Evolutionary conservation across 2,329 filamentous ascomycete genomes (phyloP), one percentile per base, ranked within the genome.

Genomic region (Cladosporium velox): DNA sequence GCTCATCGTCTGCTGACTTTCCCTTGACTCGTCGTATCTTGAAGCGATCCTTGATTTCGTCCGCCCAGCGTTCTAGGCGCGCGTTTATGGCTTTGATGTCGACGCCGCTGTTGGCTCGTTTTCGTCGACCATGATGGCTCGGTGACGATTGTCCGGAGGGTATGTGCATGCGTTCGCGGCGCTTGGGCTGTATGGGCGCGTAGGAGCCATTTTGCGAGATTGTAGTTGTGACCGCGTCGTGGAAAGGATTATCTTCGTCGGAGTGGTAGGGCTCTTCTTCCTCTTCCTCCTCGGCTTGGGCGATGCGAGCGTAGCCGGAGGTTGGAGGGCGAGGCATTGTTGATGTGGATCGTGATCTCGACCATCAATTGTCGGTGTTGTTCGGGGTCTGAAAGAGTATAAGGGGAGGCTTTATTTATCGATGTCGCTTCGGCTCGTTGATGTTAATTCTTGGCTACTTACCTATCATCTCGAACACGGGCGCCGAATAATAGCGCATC

Each of bases 71-170:
- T 80, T 99, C 95, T 30, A 99, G 83, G 28, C 95, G 87, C 67
- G 94, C 93, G 79, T 99, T 99, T 80, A 99, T 98, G 67, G 95
- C 95, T 78, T 98, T 98, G 76, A 99, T 91, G 75, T 99, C 95
- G 21, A 99, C 94, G 3, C 93, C 94, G 24, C 92, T 92, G 74
- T 93, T 95, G 76, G 91, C 91, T 70, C 88, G 84, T 67, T 83
- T 80, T 61, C 87, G 84, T 69, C 84, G 80, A 30, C 73, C 65
- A 21, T 74, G 64, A 52, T 74, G 72, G 59, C 71, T 58, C 28
- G 75, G 76, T 4, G 77, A 76, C 0, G 79, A 78, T 7, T 77
- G 68, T 24, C 61, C 65, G 24, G 67, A 67, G 7, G 77, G 74
- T 64, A 78, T 72, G 60, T 79, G 77, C 80, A 84, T 84, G 65